Conservation (phyloP, 1,284 basidiomycete species). For the Tetrapyrgos nigripes region DNA sequence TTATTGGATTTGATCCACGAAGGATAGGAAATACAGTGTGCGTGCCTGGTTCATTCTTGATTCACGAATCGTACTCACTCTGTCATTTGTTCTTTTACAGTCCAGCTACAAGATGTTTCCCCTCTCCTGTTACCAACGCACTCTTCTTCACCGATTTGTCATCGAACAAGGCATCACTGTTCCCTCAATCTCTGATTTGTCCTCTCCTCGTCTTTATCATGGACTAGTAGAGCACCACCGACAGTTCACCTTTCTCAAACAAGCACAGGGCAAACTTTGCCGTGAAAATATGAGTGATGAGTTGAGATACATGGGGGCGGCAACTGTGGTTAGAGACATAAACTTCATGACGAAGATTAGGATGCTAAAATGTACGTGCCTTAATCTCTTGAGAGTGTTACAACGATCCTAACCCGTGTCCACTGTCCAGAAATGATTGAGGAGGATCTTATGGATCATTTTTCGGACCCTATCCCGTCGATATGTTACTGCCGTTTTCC, state of each 20-base stretch:
- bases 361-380: slow-evolving; percentile 44
- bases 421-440: slow-evolving; percentile 29
- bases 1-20: slow-evolving; percentile 50
- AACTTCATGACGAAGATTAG: slow-evolving; percentile 43
- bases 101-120: slow-evolving; percentile 44
- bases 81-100: too few relatives aligned
- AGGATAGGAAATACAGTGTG: slow-evolving; percentile 44
- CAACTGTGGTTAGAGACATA: slow-evolving; percentile 48
- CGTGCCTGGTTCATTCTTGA: not conserved
- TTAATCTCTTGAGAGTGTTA: slow-evolving; percentile 9
- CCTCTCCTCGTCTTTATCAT: slow-evolving; percentile 29
- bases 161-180: slow-evolving; percentile 43
- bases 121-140: slow-evolving; percentile 25
- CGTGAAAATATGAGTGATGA: slow-evolving; percentile 44
- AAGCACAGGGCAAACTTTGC: slow-evolving; percentile 43
- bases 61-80: too few relatives aligned
- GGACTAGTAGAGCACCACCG: slow-evolving; percentile 39
- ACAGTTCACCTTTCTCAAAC: slow-evolving; percentile 40
- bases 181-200: slow-evolving; percentile 29
- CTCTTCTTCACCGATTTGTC: slow-evolving; percentile 43
- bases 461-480: slow-evolving; percentile 30
- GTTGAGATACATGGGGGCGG: slow-evolving; percentile 50
- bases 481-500: slow-evolving; percentile 25
- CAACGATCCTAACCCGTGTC: not conserved
- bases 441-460: slow-evolving; percentile 29